Evolutionary conservation across 2,329 filamentous ascomycete species (phyloP).

Genomic region (Monosporascus sp.): DNA sequence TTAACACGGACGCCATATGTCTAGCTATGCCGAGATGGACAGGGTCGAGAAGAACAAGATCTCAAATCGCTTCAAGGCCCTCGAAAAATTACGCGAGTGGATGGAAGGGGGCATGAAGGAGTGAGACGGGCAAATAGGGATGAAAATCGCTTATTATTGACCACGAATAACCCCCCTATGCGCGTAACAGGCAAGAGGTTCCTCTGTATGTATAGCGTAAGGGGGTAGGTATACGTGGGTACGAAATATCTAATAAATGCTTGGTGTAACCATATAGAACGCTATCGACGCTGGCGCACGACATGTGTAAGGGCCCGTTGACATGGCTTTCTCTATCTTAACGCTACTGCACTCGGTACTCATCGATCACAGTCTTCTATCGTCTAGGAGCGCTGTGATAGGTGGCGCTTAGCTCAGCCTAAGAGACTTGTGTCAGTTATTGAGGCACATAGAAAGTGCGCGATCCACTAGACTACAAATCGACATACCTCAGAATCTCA

Average conservation of each 20-base stretch:
- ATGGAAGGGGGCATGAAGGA: constrained; percentile 42
- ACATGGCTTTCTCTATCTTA: too few species aligned
- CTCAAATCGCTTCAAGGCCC: constrained; percentile 83
- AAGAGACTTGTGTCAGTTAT: not conserved
- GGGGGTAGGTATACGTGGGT: too few species aligned
- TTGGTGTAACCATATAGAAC: too few species aligned
- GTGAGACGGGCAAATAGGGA: constrained; percentile 1
- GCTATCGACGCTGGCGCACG: too few species aligned
- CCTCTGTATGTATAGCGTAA: too few species aligned
- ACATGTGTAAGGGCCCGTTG: too few species aligned
- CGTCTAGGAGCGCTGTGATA: not conserved
- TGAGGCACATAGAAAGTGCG: too few species aligned
- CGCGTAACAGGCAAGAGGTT: too few species aligned
- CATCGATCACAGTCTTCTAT: too few species aligned
- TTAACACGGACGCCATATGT: constrained; percentile 1
- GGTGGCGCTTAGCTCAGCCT: not conserved
- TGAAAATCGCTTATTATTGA: not conserved
- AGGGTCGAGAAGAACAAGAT: constrained; percentile 83
- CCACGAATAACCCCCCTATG: too few species aligned
- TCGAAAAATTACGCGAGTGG: constrained; percentile 82
- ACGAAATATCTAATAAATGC: too few species aligned
- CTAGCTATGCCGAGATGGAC: constrained; percentile 87
- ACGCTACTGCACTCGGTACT: too few species aligned
- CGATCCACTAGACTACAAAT: not conserved
- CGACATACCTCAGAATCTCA: constrained; percentile 66